Base-by-base conservation (phyloP, 2,329 filamentous ascomycete genomes). In the Colletotrichum tropicicola region DNA sequence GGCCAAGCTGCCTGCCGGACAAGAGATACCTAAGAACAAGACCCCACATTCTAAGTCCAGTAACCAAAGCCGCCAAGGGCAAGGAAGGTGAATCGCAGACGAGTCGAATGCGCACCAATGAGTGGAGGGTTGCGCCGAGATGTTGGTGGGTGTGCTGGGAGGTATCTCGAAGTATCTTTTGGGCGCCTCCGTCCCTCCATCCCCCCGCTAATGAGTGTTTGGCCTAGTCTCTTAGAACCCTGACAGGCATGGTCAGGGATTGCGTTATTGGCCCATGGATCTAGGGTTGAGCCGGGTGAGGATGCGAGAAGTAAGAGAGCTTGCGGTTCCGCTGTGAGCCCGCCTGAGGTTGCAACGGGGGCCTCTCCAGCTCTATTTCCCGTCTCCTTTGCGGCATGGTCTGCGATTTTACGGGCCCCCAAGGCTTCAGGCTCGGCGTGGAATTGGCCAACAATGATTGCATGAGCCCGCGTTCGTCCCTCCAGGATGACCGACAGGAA, bases 31-130 rank as follows among this genome's bases (percentile, higher is more conserved):
- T 44, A 37, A 17, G 15, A 32, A 30, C 21, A 30, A 21, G 21
- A 44, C 62, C 56, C 57, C 49, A 65, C 57, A 51, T 44, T 21
- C 17, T 30, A 3, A 56, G 58, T 47, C 43, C 23, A 47, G 48
- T 41, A 41, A 64, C 48, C 23, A 47, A 53, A 41, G 30, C 15
- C 32, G 56, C 54, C 62, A 48, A 56, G 57, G 43, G 49, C 51
- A 62, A 56, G 48, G 62, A 62, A 55, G 43, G 58, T 65, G 58
- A 62, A 44, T 59, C 60, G 62, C 57, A 48, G 51, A 37, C 61
- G 21, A 60, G 32, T 51, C 49, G 44, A 65, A 62, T 62, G 62
- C 49, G 58, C 62, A 56, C 58, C 62, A 65, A 60, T 65, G 35
- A 65, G 35, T 62, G 44, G 62, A 62, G 48, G 58, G 45, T 37